Evolutionary conservation across 495 filamentous ascomycete genomes (phyloP).

Genomic region (Tuber umbilicatum): DNA sequence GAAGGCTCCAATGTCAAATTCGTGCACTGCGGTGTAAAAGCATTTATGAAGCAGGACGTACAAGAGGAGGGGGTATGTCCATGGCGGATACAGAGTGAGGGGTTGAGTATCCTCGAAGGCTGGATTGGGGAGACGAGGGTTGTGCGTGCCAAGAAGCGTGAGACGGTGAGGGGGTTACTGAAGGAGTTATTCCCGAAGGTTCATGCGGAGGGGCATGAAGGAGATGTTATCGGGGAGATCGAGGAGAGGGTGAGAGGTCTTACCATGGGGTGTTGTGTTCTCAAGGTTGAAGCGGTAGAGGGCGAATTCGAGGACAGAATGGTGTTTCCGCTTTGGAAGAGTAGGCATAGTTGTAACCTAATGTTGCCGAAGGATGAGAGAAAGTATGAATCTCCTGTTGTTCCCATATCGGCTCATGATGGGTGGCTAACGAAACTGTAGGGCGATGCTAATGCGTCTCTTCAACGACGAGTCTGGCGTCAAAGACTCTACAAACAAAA

Average conservation of each 20-base stretch:
- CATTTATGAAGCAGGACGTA: slow-evolving; percentile 95
- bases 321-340: slow-evolving; percentile 87
- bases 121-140: slow-evolving; percentile 75
- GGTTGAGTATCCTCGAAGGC: slow-evolving; percentile 75
- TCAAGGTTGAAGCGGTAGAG: slow-evolving; percentile 61
- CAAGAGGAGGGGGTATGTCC: slow-evolving; percentile 74
- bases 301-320: slow-evolving; percentile 73
- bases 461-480: slow-evolving; percentile 79
- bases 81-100: slow-evolving; percentile 94
- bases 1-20: slow-evolving; percentile 88
- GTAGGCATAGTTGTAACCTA: slow-evolving; percentile 75
- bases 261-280: slow-evolving; percentile 83
- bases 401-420: not conserved
- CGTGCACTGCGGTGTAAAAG: slow-evolving; percentile 92
- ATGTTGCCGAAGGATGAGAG: slow-evolving; percentile 98
- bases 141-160: slow-evolving; percentile 64
- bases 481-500: slow-evolving; percentile 50
- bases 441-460: slow-evolving; percentile 81
- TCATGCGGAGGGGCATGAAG: slow-evolving; percentile 72
- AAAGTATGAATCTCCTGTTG: slow-evolving; percentile 37
- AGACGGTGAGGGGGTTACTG: slow-evolving; percentile 69
- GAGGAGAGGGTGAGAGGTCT: slow-evolving; percentile 72
- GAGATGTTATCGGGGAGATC: slow-evolving; percentile 83
- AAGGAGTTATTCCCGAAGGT: slow-evolving; percentile 95
- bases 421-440: not conserved